Base-by-base conservation (phyloP, 306 rosid species). In the Herpetospermum pedunculosum region DNA sequence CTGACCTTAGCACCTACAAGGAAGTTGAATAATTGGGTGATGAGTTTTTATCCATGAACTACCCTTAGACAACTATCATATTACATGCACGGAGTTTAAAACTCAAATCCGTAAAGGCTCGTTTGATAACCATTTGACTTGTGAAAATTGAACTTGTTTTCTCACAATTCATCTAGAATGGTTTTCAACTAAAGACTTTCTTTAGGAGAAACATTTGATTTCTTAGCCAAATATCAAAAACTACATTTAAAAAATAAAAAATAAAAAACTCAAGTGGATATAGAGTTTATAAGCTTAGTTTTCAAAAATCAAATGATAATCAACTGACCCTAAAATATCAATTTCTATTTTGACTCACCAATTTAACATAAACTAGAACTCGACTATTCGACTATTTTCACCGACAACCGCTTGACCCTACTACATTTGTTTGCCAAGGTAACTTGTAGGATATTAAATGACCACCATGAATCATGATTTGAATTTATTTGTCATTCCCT, bases 1-100 rank as follows among this genome's bases (percentile, higher is more conserved):
- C 74, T 9, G 72, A 95, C 92, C 84, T 73, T 88, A n/a, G 96
- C 96, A 77, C 96, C 97, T 95, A 21, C 23, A 16, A 26, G 55
- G 7, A 54, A 76, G 16, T 68, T 35, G 41, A 32, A 13, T 46
- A 6, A 43, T 37, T 29, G 25, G 32, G 34, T 4, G 49, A 64
- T 10, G 0, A 64, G 29, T 26, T 0, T 55, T 25, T 25, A 55
- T 55, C 54, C 30, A 19, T 15, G 43, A 14, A 52, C 8, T 13
- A 12, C 13, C 16, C 28, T 6, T 8, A n/a, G n/a, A n/a, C n/a
- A n/a, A n/a, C 2, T 62, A 40, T 14, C 23, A 12, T 23, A 21
- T 25, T 25, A 12, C 14, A 58, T 29, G 11, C 40, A 29, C n/a
- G 1, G 26, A 55, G 34, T 23, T 25, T 4, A 10, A 25, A 54